Evolutionary conservation across 768 basidiomycete species (phyloP), one percentile per base, ranked within the genome.

Genomic region (Neoboletus magnificus): DNA sequence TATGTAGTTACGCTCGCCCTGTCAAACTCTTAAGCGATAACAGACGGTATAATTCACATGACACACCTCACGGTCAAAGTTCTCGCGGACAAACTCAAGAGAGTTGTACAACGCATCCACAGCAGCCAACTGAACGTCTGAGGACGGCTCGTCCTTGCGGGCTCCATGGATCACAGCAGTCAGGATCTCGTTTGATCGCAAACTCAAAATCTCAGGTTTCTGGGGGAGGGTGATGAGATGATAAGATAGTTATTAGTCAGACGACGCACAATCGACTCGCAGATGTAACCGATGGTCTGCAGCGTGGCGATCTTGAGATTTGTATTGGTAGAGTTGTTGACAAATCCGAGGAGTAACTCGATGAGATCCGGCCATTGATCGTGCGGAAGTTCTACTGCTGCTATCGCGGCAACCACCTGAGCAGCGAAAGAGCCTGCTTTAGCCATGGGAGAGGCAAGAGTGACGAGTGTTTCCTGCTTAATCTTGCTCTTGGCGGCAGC

Each of bases 1-100:
- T 73, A 99, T 98, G 76, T 97, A 98, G 75, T 98, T 99, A 46
- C 97, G 85, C 73, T 99, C 97, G 62, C 97, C 97, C 93, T 98
- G 66, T 13, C 56, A 25, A 50, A 35, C 50, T 33, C 40, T 44
- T 45, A 39, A 57, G 59, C 33, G 45, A 47, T 30, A 49, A 22
- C 10, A 43, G 40, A 37, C 11, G 39, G 25, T 36, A 39, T 2
- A 47, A 51, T 25, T 50, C 29, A 59, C 52, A 30, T 50, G 33
- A 77, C 84, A 50, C 60, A 96, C 95, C 79, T 98, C 97, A 48
- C 94, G 87, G 62, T 97, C 93, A 68, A 99, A 98, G 74, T 99
- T 99, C 63, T 96, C 94, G 60, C 93, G 86, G 51, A 98, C 91
- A 69, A 99, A 99, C 71, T 97, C 95, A 23, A 99, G 82, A 6